A percentile compares a stretch with the other conserved stretches of the same genome.
These are phyloP conservation scores for Pharnaceum exiguum DNA, from an alignment of 148 eudicot genomes.

Conservation along the genomic window DNA sequence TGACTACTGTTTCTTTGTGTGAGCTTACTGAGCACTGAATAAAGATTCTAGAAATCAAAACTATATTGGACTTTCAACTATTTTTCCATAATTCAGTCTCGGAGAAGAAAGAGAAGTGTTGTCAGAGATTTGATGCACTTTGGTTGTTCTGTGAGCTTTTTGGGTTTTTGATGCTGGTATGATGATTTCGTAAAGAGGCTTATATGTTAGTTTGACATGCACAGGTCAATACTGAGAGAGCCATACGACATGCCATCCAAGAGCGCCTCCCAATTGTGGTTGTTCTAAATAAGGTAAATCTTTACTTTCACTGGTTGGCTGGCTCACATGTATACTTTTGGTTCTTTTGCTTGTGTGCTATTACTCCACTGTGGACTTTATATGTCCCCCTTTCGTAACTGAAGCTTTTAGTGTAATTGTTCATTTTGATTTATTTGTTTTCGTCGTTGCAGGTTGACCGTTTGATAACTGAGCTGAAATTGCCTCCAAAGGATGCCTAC, in stretches of 20 bases:
- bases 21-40: no score
- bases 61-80: no score
- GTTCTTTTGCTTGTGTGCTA: neutral
- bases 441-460: conserved; percentile 71
- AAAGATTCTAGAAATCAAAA: no score
- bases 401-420: no score
- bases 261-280: conserved; percentile 90
- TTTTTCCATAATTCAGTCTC: no score
- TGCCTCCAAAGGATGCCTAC: conserved; percentile 99
- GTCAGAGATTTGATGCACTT: neutral
- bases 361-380: no score
- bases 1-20: no score
- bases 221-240: conserved; percentile 96
- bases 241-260: conserved; percentile 95
- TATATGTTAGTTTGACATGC: neutral
- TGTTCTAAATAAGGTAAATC: conserved; percentile 83
- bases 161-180: no score
- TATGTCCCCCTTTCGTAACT: no score
- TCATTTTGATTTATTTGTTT: neutral
- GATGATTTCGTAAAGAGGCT: no score
- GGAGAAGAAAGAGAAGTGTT: no score
- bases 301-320: neutral
- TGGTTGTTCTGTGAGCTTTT: neutral
- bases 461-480: conserved; percentile 84
- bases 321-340: neutral